phyloP scores from a whole-genome alignment of 306 rosid genomes.

The Morella rubra region DNA sequence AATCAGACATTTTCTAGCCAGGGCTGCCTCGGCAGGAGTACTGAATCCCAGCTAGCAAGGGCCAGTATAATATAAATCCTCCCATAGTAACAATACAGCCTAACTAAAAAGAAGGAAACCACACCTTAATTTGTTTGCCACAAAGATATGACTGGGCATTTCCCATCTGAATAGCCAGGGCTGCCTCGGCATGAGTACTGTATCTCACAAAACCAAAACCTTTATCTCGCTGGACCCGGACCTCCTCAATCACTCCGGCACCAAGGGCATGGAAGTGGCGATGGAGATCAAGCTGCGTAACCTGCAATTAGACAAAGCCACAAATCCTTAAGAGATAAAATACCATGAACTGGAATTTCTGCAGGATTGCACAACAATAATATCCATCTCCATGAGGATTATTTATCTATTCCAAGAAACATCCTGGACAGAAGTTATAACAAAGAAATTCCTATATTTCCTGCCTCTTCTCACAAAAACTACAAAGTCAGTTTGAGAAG shows the following conservation, averaged over 20 bases:
- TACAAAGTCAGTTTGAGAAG: background rate
- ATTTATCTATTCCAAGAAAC: background rate
- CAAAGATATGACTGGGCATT: conserved; percentile 67
- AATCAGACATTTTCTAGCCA: background rate
- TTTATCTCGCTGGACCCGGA: conserved; percentile 91
- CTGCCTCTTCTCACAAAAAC: background rate
- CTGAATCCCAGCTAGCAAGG: background rate
- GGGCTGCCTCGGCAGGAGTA: background rate
- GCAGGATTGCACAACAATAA: background rate
- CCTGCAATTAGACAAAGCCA: conserved; percentile 42
- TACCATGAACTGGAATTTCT: conserved; percentile 11
- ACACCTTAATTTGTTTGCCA: conserved; percentile 87
- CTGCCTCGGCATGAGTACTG: conserved; percentile 83
- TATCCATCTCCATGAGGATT: background rate
- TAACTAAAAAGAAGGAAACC: background rate
- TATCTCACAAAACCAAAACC: conserved; percentile 98
- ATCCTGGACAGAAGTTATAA: background rate
- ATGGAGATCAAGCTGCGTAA: conserved; percentile 84
- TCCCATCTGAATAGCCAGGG: conserved; percentile 93
- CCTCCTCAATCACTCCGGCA: conserved; percentile 94
- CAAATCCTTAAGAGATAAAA: conserved; percentile 1
- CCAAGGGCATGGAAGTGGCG: conserved; percentile 89
- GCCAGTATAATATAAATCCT: background rate
- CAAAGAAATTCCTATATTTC: background rate
- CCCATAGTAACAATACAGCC: background rate